Percentiles rank a stretch among this genome's conserved stretches.
Conservation (phyloP, 1,139 yeast genomes). For the Candida neerlandica region DNA sequence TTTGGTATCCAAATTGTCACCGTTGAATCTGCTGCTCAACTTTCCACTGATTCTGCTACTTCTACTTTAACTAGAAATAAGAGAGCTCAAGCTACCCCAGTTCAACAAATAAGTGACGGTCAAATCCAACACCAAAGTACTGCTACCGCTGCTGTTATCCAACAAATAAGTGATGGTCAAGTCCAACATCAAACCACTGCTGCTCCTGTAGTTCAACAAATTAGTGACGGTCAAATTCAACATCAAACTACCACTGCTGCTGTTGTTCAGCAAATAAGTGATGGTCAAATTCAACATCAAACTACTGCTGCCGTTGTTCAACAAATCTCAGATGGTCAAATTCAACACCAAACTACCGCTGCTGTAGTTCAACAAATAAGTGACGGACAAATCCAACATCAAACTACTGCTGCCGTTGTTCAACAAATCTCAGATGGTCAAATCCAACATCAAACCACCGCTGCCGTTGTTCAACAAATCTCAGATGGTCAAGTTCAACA, state of each 20-base stretch:
- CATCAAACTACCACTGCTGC: conserved; percentile 34
- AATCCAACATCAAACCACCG: conserved; percentile 34
- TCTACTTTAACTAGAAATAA: conserved; percentile 28
- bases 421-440: conserved; percentile 41
- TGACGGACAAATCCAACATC: conserved; percentile 45
- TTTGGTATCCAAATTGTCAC: conserved; percentile 76
- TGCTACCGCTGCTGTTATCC: conserved; percentile 31
- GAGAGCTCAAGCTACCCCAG: conserved; percentile 33
- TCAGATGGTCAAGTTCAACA: conserved; percentile 28
- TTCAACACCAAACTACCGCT: conserved; percentile 34
- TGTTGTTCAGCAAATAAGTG: conserved; percentile 30
- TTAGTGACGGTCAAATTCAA: conserved; percentile 44
- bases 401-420: conserved; percentile 33
- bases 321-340: conserved; percentile 41
- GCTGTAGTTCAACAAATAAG: conserved; percentile 38
- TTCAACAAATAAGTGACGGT: conserved; percentile 36
- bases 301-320: conserved; percentile 29
- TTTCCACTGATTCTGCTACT: conserved; percentile 21
- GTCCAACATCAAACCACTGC: conserved; percentile 35
- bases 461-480: conserved; percentile 26
- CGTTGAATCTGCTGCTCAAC: conserved; percentile 27
- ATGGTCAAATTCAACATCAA: conserved; percentile 37
- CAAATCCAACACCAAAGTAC: conserved; percentile 35
- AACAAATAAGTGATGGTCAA: conserved; percentile 47
- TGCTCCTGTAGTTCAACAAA: conserved; percentile 40